Percentiles rank a stretch among this genome's conserved stretches.
phyloP scores from a whole-genome alignment of 2,329 filamentous ascomycete species.

The Huntiella moniliformis region DNA sequence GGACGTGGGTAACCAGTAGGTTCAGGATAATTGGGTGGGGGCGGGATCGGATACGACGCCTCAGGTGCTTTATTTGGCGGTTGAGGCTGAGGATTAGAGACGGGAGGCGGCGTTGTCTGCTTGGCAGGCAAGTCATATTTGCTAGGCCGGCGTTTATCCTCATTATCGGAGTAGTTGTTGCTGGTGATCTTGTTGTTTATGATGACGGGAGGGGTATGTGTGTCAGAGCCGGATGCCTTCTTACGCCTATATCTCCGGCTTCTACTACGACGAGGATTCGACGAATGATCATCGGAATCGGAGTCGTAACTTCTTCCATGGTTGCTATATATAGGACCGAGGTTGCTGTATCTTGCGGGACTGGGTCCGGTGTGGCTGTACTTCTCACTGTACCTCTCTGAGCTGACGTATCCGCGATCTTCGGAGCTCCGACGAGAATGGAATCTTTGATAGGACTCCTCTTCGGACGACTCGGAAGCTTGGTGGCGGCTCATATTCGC shows the following conservation, averaged over 20 bases:
- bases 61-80: background rate
- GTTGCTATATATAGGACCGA: background rate
- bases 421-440: background rate
- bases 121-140: background rate
- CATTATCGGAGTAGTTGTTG: slow-evolving; percentile 3
- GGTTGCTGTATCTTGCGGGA: slow-evolving; percentile 1
- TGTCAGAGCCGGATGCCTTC: too few species aligned
- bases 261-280: background rate
- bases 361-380: background rate
- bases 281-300: background rate
- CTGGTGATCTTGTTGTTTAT: slow-evolving; percentile 4
- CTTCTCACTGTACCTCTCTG: background rate
- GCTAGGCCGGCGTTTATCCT: background rate
- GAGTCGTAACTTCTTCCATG: background rate
- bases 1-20: background rate
- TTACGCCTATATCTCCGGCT: background rate
- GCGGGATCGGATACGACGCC: background rate
- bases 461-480: background rate
- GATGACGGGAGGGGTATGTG: background rate
- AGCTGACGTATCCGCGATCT: background rate
- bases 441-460: background rate
- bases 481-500: background rate
- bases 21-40: background rate
- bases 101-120: background rate
- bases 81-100: background rate